Evolutionary conservation across 1,284 basidiomycete species (phyloP).

Genomic region (Apiotrichum siamense): DNA sequence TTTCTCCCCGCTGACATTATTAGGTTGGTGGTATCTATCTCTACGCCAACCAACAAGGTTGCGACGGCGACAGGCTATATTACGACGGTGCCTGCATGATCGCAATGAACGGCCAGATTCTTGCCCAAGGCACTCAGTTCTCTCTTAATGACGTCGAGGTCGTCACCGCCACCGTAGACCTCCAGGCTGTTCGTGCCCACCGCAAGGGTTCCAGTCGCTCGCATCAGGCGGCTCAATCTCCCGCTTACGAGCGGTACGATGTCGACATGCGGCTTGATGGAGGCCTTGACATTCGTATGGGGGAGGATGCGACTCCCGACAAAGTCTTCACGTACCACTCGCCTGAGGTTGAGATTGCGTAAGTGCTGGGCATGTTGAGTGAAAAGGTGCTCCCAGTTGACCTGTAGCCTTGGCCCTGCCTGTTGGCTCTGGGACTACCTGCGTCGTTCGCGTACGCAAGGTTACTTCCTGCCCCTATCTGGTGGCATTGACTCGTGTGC

Average conservation of each 20-base stretch:
- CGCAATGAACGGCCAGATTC: constrained; percentile 82
- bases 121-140: constrained; percentile 95
- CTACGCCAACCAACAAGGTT: constrained; percentile 98
- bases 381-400: neutral
- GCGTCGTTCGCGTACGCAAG: constrained; percentile 83
- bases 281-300: constrained; percentile 56
- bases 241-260: constrained; percentile 69
- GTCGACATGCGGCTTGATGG: constrained; percentile 65
- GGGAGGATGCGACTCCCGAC: constrained; percentile 59
- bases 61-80: constrained; percentile 94
- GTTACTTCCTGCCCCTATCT: constrained; percentile 92
- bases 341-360: constrained; percentile 98
- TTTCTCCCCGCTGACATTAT: neutral
- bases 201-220: constrained; percentile 72
- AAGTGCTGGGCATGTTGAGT: constrained; percentile 42
- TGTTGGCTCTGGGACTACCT: constrained; percentile 99
- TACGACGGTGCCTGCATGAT: constrained; percentile 97
- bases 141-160: constrained; percentile 94
- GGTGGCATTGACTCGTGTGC: constrained; percentile 99
- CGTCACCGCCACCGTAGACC: constrained; percentile 87
- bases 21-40: constrained; percentile 94
- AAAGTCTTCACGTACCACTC: constrained; percentile 64
- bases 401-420: constrained; percentile 85
- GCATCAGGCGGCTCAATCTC: constrained; percentile 76
- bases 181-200: constrained; percentile 88